phyloP scores from a whole-genome alignment of 1,139 yeast species.

The Pichia sp. region DNA sequence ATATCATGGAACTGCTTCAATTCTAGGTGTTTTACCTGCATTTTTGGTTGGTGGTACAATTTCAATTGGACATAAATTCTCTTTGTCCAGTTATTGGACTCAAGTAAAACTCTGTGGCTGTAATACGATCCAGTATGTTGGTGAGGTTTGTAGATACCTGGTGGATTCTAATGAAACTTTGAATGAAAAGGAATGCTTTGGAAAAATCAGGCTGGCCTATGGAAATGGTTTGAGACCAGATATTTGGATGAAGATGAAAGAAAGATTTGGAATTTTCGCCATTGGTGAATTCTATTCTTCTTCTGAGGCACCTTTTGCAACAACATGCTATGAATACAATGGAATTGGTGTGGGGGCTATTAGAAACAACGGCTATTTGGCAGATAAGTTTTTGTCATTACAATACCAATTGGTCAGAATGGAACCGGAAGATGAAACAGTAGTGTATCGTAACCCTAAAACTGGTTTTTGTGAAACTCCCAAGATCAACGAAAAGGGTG shows the following conservation, averaged over 20 bases:
- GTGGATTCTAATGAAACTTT: slow-evolving; percentile 47
- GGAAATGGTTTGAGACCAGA: slow-evolving; percentile 95
- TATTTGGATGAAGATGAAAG: slow-evolving; percentile 77
- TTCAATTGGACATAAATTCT: slow-evolving; percentile 74
- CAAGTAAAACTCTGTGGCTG: slow-evolving; percentile 68
- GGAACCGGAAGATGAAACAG: slow-evolving; percentile 75
- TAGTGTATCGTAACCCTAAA: slow-evolving; percentile 58
- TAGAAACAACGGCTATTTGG: slow-evolving; percentile 68
- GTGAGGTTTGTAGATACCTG: slow-evolving; percentile 89
- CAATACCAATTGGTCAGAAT: slow-evolving; percentile 56
- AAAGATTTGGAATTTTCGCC: slow-evolving; percentile 62
- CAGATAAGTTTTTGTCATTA: slow-evolving; percentile 46
- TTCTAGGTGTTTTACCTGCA: slow-evolving; percentile 75
- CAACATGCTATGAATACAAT: slow-evolving; percentile 80
- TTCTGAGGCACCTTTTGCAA: slow-evolving; percentile 87
- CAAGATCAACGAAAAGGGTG: slow-evolving; percentile 69
- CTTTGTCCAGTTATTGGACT: slow-evolving; percentile 84
- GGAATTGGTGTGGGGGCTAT: slow-evolving; percentile 80
- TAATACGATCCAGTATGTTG: slow-evolving; percentile 87
- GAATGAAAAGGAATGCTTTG: slow-evolving; percentile 50
- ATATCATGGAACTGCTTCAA: slow-evolving; percentile 90
- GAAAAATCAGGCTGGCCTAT: slow-evolving; percentile 62
- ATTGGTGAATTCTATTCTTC: slow-evolving; percentile 93
- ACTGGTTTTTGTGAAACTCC: slow-evolving; percentile 49
- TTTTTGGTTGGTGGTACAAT: slow-evolving; percentile 59